Conservation (phyloP, 768 basidiomycete genomes). For the Mycena albidolilacea region DNA sequence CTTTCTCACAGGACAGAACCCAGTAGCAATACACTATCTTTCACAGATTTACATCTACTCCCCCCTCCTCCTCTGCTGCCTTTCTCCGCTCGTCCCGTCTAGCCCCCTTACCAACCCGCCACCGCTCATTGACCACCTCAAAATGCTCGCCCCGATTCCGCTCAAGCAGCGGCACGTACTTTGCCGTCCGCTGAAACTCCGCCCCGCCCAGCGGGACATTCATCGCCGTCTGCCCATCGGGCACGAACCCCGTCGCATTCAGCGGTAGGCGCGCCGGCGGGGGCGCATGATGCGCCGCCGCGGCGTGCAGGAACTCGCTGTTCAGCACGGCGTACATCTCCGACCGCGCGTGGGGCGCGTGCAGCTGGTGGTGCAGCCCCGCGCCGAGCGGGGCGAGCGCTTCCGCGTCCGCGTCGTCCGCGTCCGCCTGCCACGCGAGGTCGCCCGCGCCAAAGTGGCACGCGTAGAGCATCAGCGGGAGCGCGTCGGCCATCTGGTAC, state of each 20-base stretch:
- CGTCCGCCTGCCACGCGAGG: conserved; percentile 78
- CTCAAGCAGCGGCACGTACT: conserved; percentile 74
- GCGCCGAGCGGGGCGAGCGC: conserved; percentile 26
- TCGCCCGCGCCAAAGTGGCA: conserved; percentile 80
- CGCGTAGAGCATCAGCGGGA: conserved; percentile 94
- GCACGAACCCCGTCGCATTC: conserved; percentile 33
- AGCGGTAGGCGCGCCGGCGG: conserved; percentile 58
- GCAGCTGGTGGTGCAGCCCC: conserved; percentile 65
- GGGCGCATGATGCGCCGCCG: conserved; percentile 63
- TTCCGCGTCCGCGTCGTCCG: conserved; percentile 42
- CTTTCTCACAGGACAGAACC: too few species aligned
- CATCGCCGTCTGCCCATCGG: conserved; percentile 46
- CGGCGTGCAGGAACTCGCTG: conserved; percentile 74
- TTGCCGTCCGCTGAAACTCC: conserved; percentile 68
- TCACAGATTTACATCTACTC: too few species aligned
- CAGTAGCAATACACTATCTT: too few species aligned
- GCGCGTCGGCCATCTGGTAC: conserved; percentile 94
- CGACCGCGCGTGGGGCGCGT: conserved; percentile 65
- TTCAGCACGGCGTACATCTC: conserved; percentile 75
- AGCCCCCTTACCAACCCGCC: conserved; percentile 75
- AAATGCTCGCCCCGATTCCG: conserved; percentile 80
- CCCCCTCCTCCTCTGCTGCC: too few species aligned
- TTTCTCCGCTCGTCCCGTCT: too few species aligned
- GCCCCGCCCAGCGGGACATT: conserved; percentile 84
- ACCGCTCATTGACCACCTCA: conserved; percentile 84